A percentile compares a stretch with the other conserved stretches of the same genome.
These are phyloP conservation scores for Anastatica hierochuntica DNA, from an alignment of 345 rosid genomes.

Conservation along the genomic window DNA sequence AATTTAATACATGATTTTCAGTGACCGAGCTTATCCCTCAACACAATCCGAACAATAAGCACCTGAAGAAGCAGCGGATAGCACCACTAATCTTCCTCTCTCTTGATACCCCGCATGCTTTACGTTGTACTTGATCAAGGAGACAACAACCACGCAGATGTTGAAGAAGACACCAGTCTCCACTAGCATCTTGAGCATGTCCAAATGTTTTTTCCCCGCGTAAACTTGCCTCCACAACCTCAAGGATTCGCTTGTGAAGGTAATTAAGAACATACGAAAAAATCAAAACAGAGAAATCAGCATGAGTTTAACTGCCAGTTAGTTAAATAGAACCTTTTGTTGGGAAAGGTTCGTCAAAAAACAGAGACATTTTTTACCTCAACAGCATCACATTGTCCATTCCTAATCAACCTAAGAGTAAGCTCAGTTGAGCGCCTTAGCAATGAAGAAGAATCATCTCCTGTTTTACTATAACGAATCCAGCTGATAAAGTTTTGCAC, in stretches of 20 bases:
- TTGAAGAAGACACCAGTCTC: constrained; percentile 82
- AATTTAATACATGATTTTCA: not conserved
- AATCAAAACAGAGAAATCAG: constrained; percentile 5
- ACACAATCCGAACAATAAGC: constrained; percentile 6
- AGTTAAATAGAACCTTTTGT: not conserved
- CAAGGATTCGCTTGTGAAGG: constrained; percentile 45
- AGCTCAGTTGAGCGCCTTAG: constrained; percentile 64
- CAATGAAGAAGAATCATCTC: constrained; percentile 56
- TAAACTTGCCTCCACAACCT: constrained; percentile 56
- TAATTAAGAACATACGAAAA: constrained; percentile 2
- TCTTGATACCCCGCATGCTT: constrained; percentile 43
- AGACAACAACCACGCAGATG: constrained; percentile 90
- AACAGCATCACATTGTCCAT: constrained; percentile 79
- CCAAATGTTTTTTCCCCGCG: constrained; percentile 56
- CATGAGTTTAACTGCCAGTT: constrained; percentile 19
- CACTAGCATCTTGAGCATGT: constrained; percentile 56
- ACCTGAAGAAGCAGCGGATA: constrained; percentile 88
- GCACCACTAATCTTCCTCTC: constrained; percentile 76
- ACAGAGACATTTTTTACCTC: constrained; percentile 44
- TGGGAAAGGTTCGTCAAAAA: not conserved
- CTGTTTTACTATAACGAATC: constrained; percentile 66
- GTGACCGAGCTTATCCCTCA: not conserved
- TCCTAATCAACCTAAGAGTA: constrained; percentile 58
- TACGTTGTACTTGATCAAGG: constrained; percentile 68
- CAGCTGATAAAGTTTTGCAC: constrained; percentile 61